Conservation (phyloP, 805 yeast species). For the Nakazawaea laoshanensis region DNA sequence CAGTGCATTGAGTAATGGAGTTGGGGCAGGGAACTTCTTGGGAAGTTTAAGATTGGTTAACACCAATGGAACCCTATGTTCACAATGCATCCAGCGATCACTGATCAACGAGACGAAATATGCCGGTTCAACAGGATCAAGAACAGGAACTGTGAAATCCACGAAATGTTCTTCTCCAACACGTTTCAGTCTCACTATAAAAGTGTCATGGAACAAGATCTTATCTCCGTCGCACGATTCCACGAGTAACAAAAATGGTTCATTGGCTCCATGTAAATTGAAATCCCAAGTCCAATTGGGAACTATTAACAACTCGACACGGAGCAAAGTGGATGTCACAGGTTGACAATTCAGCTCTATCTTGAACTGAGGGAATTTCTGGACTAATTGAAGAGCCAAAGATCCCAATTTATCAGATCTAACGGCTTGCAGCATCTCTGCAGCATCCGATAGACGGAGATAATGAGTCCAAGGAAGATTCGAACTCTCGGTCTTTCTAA, state of each 20-base stretch:
- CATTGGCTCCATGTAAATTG: conserved; percentile 51
- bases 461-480: conserved; percentile 79
- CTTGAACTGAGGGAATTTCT: conserved; percentile 64
- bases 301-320: conserved; percentile 54
- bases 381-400: conserved; percentile 46
- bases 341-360: conserved; percentile 66
- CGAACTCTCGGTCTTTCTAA: conserved; percentile 70
- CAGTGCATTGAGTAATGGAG: conserved; percentile 45
- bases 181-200: conserved; percentile 41
- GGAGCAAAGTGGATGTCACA: conserved; percentile 57
- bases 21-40: conserved; percentile 52
- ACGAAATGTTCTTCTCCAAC: conserved; percentile 47
- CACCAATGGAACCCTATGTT: conserved; percentile 50
- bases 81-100: conserved; percentile 82
- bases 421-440: conserved; percentile 78
- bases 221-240: conserved; percentile 82
- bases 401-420: conserved; percentile 63
- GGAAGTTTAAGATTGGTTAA: conserved; percentile 49
- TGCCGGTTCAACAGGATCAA: conserved; percentile 57
- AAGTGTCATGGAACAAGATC: conserved; percentile 49
- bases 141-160: conserved; percentile 56
- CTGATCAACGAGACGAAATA: conserved; percentile 67
- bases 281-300: conserved; percentile 81
- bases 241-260: conserved; percentile 60
- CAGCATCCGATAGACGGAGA: conserved; percentile 52